Conservation (phyloP, 768 basidiomycete species). For the Mycena belliarum region DNA sequence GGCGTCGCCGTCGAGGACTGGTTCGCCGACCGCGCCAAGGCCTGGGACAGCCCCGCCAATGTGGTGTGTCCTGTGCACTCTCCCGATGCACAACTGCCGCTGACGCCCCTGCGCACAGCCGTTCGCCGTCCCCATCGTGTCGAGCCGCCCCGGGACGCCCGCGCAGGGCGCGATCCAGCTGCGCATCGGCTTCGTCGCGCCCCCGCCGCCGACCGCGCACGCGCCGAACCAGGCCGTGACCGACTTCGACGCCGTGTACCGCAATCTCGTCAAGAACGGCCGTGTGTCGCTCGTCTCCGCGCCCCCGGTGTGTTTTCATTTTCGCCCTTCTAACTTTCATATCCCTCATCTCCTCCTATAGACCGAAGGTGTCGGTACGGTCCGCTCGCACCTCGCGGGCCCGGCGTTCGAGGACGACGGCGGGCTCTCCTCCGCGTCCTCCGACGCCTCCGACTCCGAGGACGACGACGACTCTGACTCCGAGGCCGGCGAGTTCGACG, state of each 20-base stretch:
- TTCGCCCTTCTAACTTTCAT: not conserved
- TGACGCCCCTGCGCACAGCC: conserved; percentile 27
- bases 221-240: conserved; percentile 33
- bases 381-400: conserved; percentile 59
- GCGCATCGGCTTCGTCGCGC: conserved; percentile 50
- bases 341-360: conserved; percentile 29
- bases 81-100: not conserved
- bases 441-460: conserved; percentile 27
- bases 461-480: conserved; percentile 21
- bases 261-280: conserved; percentile 62
- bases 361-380: conserved; percentile 87
- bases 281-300: conserved; percentile 71
- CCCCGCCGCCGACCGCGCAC: conserved; percentile 41
- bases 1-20: conserved; percentile 79
- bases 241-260: conserved; percentile 61
- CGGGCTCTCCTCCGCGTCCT: conserved; percentile 55
- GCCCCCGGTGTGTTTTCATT: conserved; percentile 60
- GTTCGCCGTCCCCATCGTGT: conserved; percentile 40
- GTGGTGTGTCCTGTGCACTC: conserved; percentile 47
- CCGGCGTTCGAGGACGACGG: conserved; percentile 76
- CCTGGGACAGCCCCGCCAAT: conserved; percentile 66
- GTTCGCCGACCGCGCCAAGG: conserved; percentile 56
- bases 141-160: conserved; percentile 41
- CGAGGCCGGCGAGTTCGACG: not conserved
- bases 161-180: conserved; percentile 43